These are phyloP conservation scores for Rubus idaeus DNA, from an alignment of 306 rosid genomes.

Conservation along the genomic window DNA sequence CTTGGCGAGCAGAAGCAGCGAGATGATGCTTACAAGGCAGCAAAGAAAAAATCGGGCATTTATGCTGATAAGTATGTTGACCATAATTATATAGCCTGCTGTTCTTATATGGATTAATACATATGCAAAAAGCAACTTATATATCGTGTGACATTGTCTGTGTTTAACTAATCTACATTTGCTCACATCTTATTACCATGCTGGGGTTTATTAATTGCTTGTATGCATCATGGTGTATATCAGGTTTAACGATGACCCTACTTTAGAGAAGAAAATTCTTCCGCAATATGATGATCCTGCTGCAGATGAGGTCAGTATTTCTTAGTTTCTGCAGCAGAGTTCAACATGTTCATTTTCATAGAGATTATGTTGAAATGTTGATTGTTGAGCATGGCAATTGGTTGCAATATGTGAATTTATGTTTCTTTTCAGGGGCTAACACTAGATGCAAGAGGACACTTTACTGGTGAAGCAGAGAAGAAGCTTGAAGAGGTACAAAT, in stretches of 20 bases:
- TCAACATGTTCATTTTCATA: not conserved
- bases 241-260: conserved; percentile 89
- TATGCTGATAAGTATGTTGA: conserved; percentile 81
- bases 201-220: conserved; percentile 15
- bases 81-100: not conserved
- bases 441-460: conserved; percentile 72
- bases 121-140: not conserved
- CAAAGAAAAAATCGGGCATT: conserved; percentile 77
- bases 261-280: conserved; percentile 73
- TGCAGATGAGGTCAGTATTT: conserved; percentile 62
- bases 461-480: conserved; percentile 84
- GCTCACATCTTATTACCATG: not conserved
- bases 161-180: not conserved
- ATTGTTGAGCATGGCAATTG: not conserved
- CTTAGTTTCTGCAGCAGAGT: not conserved
- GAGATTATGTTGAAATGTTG: not conserved
- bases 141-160: not conserved
- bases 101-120: not conserved
- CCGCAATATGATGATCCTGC: conserved; percentile 89
- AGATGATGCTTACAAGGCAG: conserved; percentile 83
- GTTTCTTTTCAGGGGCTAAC: conserved; percentile 62
- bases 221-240: conserved; percentile 27
- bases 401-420: conserved; percentile 17
- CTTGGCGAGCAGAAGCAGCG: conserved; percentile 88
- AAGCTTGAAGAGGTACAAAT: conserved; percentile 75